A percentile compares a stretch with the other conserved stretches of the same genome.
Evolutionary conservation across 352 stramenopile species (phyloP).

Genomic region (Phytophthora quininea): DNA sequence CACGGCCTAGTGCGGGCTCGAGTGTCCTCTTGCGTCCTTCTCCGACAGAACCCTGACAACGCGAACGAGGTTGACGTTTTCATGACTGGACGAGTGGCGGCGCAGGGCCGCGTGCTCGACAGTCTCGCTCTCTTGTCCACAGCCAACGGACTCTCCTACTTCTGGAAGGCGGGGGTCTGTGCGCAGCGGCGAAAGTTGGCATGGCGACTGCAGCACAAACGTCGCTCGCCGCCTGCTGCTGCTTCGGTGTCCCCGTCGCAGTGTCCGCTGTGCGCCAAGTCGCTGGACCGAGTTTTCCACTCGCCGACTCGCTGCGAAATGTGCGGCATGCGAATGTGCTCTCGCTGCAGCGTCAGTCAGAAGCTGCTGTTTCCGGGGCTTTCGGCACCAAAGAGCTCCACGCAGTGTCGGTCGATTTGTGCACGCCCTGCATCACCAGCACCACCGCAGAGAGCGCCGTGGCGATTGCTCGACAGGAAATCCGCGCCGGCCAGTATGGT

Average conservation of each 20-base stretch:
- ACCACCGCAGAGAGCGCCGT: constrained; percentile 31
- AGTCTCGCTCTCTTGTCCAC: constrained; percentile 43
- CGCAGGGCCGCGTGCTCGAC: constrained; percentile 49
- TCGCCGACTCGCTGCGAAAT: constrained; percentile 33
- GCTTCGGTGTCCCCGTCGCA: constrained; percentile 8
- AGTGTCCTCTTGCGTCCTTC: constrained; percentile 52
- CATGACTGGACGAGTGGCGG: constrained; percentile 48
- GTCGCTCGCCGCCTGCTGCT: constrained; percentile 10
- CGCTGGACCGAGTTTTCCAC: constrained; percentile 22
- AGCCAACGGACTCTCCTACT: constrained; percentile 40
- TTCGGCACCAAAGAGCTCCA: constrained; percentile 31
- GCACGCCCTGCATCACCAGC: constrained; percentile 26
- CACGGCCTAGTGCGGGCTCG: constrained; percentile 42
- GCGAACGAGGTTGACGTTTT: constrained; percentile 47
- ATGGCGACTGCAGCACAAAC: constrained; percentile 46
- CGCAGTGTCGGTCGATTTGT: constrained; percentile 26
- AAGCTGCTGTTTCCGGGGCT: constrained; percentile 29
- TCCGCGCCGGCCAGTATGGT: constrained; percentile 39
- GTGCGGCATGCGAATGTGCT: constrained; percentile 37
- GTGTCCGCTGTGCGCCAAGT: constrained; percentile 23
- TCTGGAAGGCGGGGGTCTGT: constrained; percentile 39
- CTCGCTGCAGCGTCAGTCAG: constrained; percentile 30
- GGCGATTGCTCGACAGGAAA: constrained; percentile 36
- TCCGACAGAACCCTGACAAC: constrained; percentile 27
- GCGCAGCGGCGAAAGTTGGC: constrained; percentile 35